Conservation (phyloP, 257 asterid species). For the Capsicum rhomboideum region DNA sequence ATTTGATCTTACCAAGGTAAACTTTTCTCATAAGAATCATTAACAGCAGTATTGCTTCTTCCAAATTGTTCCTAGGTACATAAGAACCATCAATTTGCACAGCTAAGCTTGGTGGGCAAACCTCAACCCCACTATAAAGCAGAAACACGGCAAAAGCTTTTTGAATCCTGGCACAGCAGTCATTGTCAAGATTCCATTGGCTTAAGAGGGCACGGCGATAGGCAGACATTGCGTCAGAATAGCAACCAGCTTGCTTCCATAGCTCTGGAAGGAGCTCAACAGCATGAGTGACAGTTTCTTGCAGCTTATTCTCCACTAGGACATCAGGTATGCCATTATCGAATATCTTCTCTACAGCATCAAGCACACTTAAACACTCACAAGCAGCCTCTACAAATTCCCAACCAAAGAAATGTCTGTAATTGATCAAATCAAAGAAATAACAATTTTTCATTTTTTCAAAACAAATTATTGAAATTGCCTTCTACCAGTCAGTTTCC, state of each 20-base stretch:
- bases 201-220: slow-evolving; percentile 88
- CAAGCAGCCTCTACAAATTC: slow-evolving; percentile 77
- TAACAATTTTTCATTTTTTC: neutral
- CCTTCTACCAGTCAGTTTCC: slow-evolving; percentile 60
- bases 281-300: slow-evolving; percentile 85
- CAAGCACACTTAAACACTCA: slow-evolving; percentile 91
- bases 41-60: slow-evolving; percentile 87
- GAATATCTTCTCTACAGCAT: slow-evolving; percentile 90
- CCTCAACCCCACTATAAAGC: slow-evolving; percentile 84
- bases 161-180: slow-evolving; percentile 90
- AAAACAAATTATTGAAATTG: neutral
- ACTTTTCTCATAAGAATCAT: slow-evolving; percentile 93
- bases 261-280: slow-evolving; percentile 96
- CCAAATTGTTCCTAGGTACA: slow-evolving; percentile 82
- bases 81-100: slow-evolving; percentile 81
- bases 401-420: slow-evolving; percentile 22
- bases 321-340: slow-evolving; percentile 72
- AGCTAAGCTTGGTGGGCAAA: slow-evolving; percentile 80
- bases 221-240: slow-evolving; percentile 71
- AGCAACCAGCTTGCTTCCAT: slow-evolving; percentile 72
- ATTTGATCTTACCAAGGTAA: slow-evolving; percentile 66
- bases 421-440: slow-evolving; percentile 19
- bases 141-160: slow-evolving; percentile 84
- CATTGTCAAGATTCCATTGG: slow-evolving; percentile 93
- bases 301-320: slow-evolving; percentile 78